These are phyloP conservation scores for Candida taoyuanica DNA, from an alignment of 805 yeast genomes.

Conservation along the genomic window DNA sequence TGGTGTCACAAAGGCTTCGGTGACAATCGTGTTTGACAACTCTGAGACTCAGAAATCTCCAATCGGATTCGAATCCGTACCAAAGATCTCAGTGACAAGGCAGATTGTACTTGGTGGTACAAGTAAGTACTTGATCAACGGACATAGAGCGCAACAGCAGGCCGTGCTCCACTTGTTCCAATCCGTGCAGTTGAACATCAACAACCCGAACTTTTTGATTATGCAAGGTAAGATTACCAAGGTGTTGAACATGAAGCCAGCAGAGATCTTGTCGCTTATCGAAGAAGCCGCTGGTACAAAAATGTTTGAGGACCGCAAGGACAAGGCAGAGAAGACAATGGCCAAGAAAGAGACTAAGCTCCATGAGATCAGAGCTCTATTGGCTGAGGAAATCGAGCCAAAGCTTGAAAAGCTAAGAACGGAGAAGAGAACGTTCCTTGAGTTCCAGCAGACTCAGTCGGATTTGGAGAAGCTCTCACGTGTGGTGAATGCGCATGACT, in stretches of 20 bases:
- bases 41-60: slow-evolving; percentile 73
- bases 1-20: slow-evolving; percentile 95
- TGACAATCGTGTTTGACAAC: slow-evolving; percentile 92
- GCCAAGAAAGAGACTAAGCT: slow-evolving; percentile 84
- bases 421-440: slow-evolving; percentile 79
- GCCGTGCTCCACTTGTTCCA: slow-evolving; percentile 88
- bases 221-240: slow-evolving; percentile 99
- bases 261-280: slow-evolving; percentile 81
- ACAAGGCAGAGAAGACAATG: slow-evolving; percentile 88
- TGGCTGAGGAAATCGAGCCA: slow-evolving; percentile 89
- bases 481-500: slow-evolving; percentile 76
- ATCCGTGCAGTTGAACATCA: slow-evolving; percentile 91
- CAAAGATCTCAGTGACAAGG: slow-evolving; percentile 85
- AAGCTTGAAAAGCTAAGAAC: slow-evolving; percentile 73
- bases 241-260: slow-evolving; percentile 92
- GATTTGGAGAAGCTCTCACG: slow-evolving; percentile 72
- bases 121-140: slow-evolving; percentile 88
- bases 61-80: slow-evolving; percentile 73
- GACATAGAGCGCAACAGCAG: slow-evolving; percentile 93
- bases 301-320: slow-evolving; percentile 90
- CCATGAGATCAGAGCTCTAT: slow-evolving; percentile 64
- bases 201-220: slow-evolving; percentile 93
- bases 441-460: slow-evolving; percentile 79
- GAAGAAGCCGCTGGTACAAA: slow-evolving; percentile 99
- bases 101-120: slow-evolving; percentile 89